Evolutionary conservation across 2,329 filamentous ascomycete genomes (phyloP).

Genomic region (Arthroderma uncinatum): DNA sequence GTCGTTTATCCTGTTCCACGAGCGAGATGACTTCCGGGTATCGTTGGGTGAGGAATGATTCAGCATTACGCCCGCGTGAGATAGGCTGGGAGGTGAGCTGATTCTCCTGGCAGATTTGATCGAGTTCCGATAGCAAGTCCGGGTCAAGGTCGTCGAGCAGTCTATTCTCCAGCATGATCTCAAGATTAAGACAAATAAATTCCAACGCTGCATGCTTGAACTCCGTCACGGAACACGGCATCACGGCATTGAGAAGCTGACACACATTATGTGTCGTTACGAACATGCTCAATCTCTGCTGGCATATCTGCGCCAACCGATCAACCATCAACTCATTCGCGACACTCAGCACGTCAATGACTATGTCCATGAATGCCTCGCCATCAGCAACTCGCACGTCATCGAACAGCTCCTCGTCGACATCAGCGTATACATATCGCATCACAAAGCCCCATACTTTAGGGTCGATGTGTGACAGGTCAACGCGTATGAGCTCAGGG

Average conservation of each 20-base stretch:
- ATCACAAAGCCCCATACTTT: constrained; percentile 68
- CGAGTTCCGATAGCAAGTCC: constrained; percentile 69
- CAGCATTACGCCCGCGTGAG: constrained; percentile 61
- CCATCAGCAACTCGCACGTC: constrained; percentile 57
- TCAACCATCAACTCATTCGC: constrained; percentile 96
- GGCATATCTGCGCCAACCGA: constrained; percentile 77
- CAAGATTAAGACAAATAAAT: constrained; percentile 83
- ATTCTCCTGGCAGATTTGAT: constrained; percentile 67
- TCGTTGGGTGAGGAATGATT: constrained; percentile 39
- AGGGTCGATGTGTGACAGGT: constrained; percentile 68
- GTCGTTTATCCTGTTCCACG: constrained; percentile 39
- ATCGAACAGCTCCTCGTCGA: constrained; percentile 70
- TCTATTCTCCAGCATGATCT: constrained; percentile 80
- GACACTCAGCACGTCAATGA: constrained; percentile 79
- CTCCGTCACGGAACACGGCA: constrained; percentile 66
- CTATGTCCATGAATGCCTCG: constrained; percentile 77
- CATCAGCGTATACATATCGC: constrained; percentile 71
- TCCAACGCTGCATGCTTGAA: constrained; percentile 85
- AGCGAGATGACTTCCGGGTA: constrained; percentile 36
- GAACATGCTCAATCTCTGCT: constrained; percentile 69
- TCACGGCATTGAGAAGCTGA: constrained; percentile 72
- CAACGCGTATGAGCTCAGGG: constrained; percentile 52
- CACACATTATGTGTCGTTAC: constrained; percentile 80
- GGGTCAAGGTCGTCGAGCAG: constrained; percentile 76
- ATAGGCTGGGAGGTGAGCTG: constrained; percentile 69